phyloP scores from a whole-genome alignment of 441 rosid genomes.

The Mallotus japonicus region DNA sequence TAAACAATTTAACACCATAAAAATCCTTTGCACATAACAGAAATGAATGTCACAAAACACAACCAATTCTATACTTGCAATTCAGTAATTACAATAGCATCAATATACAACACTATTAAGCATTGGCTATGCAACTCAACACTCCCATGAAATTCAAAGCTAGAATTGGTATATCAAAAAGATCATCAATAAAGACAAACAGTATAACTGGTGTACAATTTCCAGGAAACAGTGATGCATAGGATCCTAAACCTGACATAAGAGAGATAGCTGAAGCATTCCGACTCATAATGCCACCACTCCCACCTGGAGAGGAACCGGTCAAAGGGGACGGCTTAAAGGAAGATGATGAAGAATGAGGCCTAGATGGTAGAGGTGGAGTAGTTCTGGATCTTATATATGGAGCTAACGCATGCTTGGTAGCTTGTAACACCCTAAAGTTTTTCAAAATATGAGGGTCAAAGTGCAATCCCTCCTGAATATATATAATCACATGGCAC shows the following conservation, averaged over 20 bases:
- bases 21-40: not conserved
- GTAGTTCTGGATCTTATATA: conserved; percentile 48
- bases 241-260: conserved; percentile 75
- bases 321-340: conserved; percentile 29
- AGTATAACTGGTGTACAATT: conserved; percentile 75
- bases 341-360: conserved; percentile 45
- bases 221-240: conserved; percentile 64
- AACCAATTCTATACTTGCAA: not conserved
- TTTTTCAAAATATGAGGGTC: conserved; percentile 62
- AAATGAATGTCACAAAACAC: not conserved
- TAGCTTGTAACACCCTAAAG: conserved; percentile 69
- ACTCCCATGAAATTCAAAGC: no score
- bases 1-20: conserved; percentile 16
- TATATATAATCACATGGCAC: conserved; percentile 67
- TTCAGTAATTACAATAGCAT: not conserved
- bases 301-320: conserved; percentile 50
- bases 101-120: no score
- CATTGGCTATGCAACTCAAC: no score
- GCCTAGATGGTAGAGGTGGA: conserved; percentile 48
- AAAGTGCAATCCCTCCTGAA: conserved; percentile 64
- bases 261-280: conserved; percentile 58
- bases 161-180: conserved; percentile 42
- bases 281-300: conserved; percentile 44
- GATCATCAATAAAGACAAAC: conserved; percentile 71
- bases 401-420: conserved; percentile 64